These are phyloP conservation scores for Skeletonema potamos DNA, from an alignment of 108 stramenopile species.

Conservation along the genomic window DNA sequence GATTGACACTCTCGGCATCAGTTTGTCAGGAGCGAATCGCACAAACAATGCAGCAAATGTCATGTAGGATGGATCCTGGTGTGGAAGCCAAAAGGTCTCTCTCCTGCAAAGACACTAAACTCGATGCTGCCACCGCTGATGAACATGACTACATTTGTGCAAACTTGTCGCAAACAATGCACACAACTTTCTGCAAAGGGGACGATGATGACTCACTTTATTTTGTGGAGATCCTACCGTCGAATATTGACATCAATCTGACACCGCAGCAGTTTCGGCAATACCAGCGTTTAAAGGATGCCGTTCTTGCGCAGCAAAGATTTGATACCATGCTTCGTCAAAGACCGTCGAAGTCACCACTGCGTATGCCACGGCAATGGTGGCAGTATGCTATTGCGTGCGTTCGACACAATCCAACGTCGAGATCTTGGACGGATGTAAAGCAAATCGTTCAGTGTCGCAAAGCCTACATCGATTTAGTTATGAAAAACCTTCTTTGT, in stretches of 20 bases:
- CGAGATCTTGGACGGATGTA: constrained; percentile 77
- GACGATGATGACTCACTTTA: constrained; percentile 13
- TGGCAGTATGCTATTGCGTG: constrained; percentile 80
- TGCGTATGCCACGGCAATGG: constrained; percentile 58
- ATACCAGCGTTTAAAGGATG: constrained; percentile 63
- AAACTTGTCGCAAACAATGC: constrained; percentile 22
- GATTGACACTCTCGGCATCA: constrained; percentile 46
- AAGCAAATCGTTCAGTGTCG: constrained; percentile 52
- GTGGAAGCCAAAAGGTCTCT: constrained; percentile 42
- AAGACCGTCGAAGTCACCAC: constrained; percentile 50
- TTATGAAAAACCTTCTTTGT: constrained; percentile 57
- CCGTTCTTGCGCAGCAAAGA: constrained; percentile 73
- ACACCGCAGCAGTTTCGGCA: constrained; percentile 70
- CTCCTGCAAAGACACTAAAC: background rate
- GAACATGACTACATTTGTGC: constrained; percentile 32
- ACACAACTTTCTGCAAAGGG: constrained; percentile 11
- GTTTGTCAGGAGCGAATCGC: constrained; percentile 55
- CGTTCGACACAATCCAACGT: constrained; percentile 65
- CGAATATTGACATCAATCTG: constrained; percentile 43
- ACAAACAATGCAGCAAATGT: constrained; percentile 63
- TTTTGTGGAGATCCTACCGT: constrained; percentile 65
- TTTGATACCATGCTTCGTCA: constrained; percentile 85
- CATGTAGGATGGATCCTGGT: constrained; percentile 56
- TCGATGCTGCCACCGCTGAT: background rate
- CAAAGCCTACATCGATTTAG: constrained; percentile 60